These are phyloP conservation scores for Fusarium agapanthi DNA, from an alignment of 2,329 filamentous ascomycete genomes.

Conservation along the genomic window DNA sequence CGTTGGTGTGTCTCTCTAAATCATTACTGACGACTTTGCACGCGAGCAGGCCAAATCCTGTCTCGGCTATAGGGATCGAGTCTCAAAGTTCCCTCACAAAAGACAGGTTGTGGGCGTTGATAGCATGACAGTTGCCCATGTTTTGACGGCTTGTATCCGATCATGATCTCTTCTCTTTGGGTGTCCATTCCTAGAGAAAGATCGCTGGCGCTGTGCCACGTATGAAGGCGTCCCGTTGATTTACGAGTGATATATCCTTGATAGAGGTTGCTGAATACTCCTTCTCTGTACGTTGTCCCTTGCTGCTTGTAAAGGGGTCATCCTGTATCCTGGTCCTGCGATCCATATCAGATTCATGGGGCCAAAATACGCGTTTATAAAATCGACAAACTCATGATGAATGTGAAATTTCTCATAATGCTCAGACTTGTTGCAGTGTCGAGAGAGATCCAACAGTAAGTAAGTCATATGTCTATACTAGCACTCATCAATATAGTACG, in stretches of 20 bases:
- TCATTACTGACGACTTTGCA: constrained; percentile 40
- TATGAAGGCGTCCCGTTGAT: constrained; percentile 50
- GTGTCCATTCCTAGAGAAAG: constrained; percentile 41
- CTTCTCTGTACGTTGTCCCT: constrained; percentile 13
- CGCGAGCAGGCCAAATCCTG: constrained; percentile 42
- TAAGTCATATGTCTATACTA: not conserved
- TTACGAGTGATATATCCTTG: constrained; percentile 49
- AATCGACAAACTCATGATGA: not conserved
- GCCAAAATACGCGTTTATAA: not conserved
- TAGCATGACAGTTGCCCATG: constrained; percentile 40
- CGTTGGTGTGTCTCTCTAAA: constrained; percentile 42
- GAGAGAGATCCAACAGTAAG: not conserved
- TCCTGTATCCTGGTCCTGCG: constrained; percentile 20
- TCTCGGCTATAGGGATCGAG: constrained; percentile 32
- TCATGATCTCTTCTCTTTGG: constrained; percentile 39
- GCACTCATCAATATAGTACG: not conserved
- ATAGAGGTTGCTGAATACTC: constrained; percentile 38
- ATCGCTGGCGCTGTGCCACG: constrained; percentile 38
- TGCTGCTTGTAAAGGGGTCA: constrained; percentile 42
- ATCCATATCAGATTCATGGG: not conserved
- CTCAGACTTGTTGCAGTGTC: not conserved
- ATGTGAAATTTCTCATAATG: no score
- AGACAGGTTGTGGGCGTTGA: constrained; percentile 46
- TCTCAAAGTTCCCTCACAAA: constrained; percentile 42
- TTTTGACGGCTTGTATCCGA: constrained; percentile 43